phyloP scores from a whole-genome alignment of 345 rosid genomes.

The Turritis glabra region DNA sequence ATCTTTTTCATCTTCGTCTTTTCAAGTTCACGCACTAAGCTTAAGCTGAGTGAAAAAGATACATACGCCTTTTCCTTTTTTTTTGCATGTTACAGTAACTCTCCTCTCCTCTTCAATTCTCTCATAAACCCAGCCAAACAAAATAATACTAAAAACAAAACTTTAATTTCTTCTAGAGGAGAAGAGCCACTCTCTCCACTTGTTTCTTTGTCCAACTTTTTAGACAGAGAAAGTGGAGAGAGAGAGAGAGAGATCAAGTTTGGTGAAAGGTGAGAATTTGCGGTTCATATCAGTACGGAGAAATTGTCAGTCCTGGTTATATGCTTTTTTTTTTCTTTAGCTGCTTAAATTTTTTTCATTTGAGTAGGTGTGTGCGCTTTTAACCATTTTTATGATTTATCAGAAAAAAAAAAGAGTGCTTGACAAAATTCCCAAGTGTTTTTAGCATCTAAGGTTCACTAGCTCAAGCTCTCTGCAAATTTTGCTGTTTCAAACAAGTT shows the following conservation, averaged over 20 bases:
- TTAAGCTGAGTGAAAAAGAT: slow-evolving; percentile 27
- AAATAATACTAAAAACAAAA: background rate
- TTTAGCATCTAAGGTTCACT: slow-evolving; percentile 15
- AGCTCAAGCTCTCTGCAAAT: background rate
- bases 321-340: background rate
- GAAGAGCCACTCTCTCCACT: slow-evolving; percentile 34
- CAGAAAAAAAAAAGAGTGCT: slow-evolving; percentile 5
- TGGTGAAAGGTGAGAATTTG: slow-evolving; percentile 19
- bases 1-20: slow-evolving; percentile 21
- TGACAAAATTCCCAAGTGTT: slow-evolving; percentile 2
- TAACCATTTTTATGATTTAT: slow-evolving; percentile 25
- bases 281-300: slow-evolving; percentile 29
- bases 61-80: background rate
- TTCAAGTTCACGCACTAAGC: slow-evolving; percentile 36
- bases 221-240: slow-evolving; percentile 24
- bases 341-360: background rate
- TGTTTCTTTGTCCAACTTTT: slow-evolving; percentile 22
- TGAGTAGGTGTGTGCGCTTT: slow-evolving; percentile 33
- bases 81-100: slow-evolving; percentile 31
- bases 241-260: slow-evolving; percentile 12
- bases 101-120: slow-evolving; percentile 10
- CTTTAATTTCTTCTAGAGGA: background rate
- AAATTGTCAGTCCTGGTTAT: slow-evolving; percentile 30
- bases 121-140: background rate
- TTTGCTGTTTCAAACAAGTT: no score